These are phyloP conservation scores for Hevea brasiliensis DNA, from an alignment of 345 rosid genomes.

Conservation along the genomic window DNA sequence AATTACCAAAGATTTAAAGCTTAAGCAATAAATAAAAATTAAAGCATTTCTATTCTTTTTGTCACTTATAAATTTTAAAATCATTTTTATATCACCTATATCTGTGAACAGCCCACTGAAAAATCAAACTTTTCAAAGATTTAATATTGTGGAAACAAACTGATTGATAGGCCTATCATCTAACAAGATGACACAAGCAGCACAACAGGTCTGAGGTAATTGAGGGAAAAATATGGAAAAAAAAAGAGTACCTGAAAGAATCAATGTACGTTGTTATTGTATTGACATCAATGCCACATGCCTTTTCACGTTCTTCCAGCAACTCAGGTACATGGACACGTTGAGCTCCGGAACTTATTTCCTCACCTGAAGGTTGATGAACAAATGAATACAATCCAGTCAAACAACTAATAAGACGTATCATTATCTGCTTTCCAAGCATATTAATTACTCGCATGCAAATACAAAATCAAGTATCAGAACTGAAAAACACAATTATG, in stretches of 20 bases:
- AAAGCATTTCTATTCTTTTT: no score
- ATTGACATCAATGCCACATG: constrained; percentile 67
- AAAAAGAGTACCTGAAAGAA: constrained; percentile 72
- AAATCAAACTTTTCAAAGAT: no score
- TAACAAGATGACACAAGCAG: no score
- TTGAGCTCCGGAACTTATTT: constrained; percentile 94
- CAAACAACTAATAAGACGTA: not conserved
- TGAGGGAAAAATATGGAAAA: not conserved
- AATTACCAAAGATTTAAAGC: no score
- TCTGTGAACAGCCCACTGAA: no score
- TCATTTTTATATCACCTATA: no score
- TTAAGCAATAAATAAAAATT: no score
- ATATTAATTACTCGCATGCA: not conserved
- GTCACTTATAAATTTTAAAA: no score
- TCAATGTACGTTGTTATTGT: constrained; percentile 75
- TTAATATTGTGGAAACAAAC: no score
- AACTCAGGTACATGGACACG: constrained; percentile 84
- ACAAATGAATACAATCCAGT: not conserved
- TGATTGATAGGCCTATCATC: no score
- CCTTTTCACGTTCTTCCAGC: constrained; percentile 71
- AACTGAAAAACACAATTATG: not conserved
- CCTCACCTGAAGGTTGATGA: constrained; percentile 57
- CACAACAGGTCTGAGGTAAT: not conserved
- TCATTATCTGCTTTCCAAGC: not conserved
- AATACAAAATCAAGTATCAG: not conserved